phyloP scores from a whole-genome alignment of 2,329 filamentous ascomycete genomes.

The Didymella segeticola region DNA sequence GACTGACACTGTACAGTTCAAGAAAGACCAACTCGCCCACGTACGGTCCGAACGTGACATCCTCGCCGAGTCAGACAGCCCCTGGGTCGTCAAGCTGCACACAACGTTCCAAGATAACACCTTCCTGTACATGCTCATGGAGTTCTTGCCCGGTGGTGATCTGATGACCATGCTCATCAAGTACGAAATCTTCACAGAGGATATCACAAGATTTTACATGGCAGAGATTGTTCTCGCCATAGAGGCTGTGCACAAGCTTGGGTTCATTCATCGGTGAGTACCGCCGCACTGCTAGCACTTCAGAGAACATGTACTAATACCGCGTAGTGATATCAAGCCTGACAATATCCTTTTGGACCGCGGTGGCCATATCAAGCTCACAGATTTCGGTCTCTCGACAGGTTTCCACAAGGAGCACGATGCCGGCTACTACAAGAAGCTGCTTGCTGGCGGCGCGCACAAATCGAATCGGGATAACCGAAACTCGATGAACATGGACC shows the following conservation, averaged over 20 bases:
- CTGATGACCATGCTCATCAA: constrained; percentile 99
- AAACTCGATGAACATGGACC: constrained; percentile 93
- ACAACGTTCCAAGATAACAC: constrained; percentile 97
- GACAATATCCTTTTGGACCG: constrained; percentile 97
- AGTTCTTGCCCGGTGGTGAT: constrained; percentile 97
- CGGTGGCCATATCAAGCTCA: constrained; percentile 96
- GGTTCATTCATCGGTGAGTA: constrained; percentile 93
- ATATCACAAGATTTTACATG: constrained; percentile 99
- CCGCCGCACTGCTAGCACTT: not conserved
- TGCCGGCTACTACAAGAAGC: constrained; percentile 97
- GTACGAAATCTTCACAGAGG: constrained; percentile 99
- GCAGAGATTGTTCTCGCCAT: constrained; percentile 98
- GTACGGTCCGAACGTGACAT: constrained; percentile 98
- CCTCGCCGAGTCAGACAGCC: constrained; percentile 97
- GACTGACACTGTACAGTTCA: constrained; percentile 66
- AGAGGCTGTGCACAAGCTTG: constrained; percentile 95
- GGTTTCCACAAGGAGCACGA: constrained; percentile 98
- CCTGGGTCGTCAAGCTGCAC: constrained; percentile 98
- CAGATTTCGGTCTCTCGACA: constrained; percentile 96
- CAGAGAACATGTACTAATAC: constrained; percentile 33
- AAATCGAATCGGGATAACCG: constrained; percentile 68
- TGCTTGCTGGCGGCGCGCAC: constrained; percentile 72
- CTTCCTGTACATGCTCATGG: constrained; percentile 99
- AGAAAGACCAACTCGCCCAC: constrained; percentile 97
- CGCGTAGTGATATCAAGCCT: constrained; percentile 89